Base-by-base conservation (phyloP, 495 filamentous ascomycete species). In the Xylaria flabelliformis region DNA sequence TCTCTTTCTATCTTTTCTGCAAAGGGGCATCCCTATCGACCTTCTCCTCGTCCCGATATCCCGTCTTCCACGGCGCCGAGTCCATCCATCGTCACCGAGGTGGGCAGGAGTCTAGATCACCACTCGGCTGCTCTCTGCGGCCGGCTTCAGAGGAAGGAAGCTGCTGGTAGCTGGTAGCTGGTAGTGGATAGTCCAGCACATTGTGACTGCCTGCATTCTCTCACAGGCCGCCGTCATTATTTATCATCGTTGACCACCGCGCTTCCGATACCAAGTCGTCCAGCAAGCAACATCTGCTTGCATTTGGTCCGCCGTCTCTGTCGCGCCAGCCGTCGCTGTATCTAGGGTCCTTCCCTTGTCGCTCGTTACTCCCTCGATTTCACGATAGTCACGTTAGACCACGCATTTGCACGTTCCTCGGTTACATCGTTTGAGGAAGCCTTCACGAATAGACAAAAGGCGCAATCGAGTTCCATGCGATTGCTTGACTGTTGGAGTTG, bases 301-400 rank as follows among this genome's bases (percentile, higher is more conserved):
- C 53, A 66, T 44, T 32, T 32, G 48, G 24, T 24, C 32, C 48
- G 63, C 59, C n/a, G 26, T n/a, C 39, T 34, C 67, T 50, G 41
- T 67, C 29, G 32, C 61, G 44, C 42, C 51, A 69, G n/a, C 68
- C 26, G 67, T 66, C 51, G 19, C 74, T 53, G 17, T 36, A 64
- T 53, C 42, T 42, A 59, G 42, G 61, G 75, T n/a, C 32, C 34
- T 67, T 36, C 74, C 74, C 73, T 75, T 71, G 71, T 72, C 77
- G 67, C 68, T 79, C 75, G 76, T 73, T 79, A 72, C 65, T 74
- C 69, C 72, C 51, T 72, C 71, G 58, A 64, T 71, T 71, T 41
- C 67, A 66, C 67, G 67, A 71, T 73, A 44, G 26, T 53, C 39
- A 58, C 46, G 32, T 58, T 65, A 53, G 70, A 51, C 39, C 36